Evolutionary conservation across 2,329 filamentous ascomycete species (phyloP).

Genomic region (Helotiales sp.): DNA sequence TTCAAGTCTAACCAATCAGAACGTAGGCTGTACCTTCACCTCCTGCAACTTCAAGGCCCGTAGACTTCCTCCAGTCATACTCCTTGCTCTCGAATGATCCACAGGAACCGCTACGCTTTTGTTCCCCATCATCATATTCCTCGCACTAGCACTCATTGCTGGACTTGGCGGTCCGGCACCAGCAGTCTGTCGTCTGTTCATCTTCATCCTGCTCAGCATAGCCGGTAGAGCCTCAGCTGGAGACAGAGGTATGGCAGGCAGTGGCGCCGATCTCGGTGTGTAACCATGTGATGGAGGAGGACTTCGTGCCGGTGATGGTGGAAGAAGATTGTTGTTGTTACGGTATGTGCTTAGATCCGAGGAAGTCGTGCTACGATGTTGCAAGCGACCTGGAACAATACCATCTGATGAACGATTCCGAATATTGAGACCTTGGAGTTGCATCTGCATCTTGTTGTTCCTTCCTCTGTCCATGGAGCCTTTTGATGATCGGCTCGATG

Average conservation of each 20-base stretch:
- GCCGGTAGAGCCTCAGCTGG: conserved; percentile 11
- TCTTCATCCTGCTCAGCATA: conserved; percentile 23
- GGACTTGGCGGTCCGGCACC: conserved; percentile 1
- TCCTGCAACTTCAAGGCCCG: conserved; percentile 19
- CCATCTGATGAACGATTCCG: background rate
- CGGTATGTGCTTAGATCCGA: background rate
- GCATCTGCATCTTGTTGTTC: background rate
- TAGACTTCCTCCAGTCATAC: conserved; percentile 7
- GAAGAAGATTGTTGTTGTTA: background rate
- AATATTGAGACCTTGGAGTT: background rate
- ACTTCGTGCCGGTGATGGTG: background rate
- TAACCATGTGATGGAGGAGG: background rate
- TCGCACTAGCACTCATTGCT: conserved; percentile 1
- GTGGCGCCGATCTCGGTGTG: background rate
- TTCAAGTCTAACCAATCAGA: conserved; percentile 3
- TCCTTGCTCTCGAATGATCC: background rate
- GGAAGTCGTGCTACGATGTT: background rate
- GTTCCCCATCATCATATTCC: background rate
- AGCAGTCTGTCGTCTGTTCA: conserved; percentile 17
- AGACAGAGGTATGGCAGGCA: conserved; percentile 4
- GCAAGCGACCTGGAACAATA: background rate
- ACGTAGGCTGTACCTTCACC: conserved; percentile 16
- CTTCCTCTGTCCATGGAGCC: background rate
- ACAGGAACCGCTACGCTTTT: background rate
- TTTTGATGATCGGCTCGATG: conserved; percentile 2